Base-by-base conservation (phyloP, 2,329 filamentous ascomycete genomes). In the Ceratocystiopsis minuta region DNA sequence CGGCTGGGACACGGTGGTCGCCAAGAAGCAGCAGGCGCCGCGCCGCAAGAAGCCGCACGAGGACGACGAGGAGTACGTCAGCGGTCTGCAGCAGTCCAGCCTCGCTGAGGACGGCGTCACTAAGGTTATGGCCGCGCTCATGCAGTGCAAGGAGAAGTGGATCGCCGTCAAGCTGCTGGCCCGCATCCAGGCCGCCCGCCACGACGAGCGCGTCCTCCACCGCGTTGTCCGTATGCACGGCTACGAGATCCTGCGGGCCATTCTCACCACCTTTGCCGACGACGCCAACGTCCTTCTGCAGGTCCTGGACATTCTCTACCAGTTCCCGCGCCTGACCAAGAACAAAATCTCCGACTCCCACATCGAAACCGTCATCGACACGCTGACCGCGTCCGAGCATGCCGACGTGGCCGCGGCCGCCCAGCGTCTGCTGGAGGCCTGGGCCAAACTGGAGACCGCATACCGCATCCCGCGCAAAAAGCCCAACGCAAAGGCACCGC, bases 61-160 rank as follows among this genome's bases (percentile, higher is more conserved):
- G 55, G 85, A 93, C 48, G 88, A 95, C 52, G 86, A 94, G 55
- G 88, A 95, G 54, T 96, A 96, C 55, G 80, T 95, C 58, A 90
- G 86, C 60, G 87, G 84, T 57, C 70, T 92, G 46, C 75, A 88
- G 57, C 78, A 82, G 40, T 82, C 78, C 54, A 76, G 72, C 38
- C 70, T 95, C 45, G 78, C 85, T 49, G 83, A 90, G 53, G 75
- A 80, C 45, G 84, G 81, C 48, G 85, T 92, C 46, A 84, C 80
- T 53, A 93, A 92, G 61, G 85, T 95, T 59, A 94, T 95, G 85
- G 87, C 88, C 18, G 80, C 86, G 0, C 74, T 98, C 45, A 87
- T 94, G 76, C 88, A 95, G 59, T 94, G 85, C 68, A 93, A 94
- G 61, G 90, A 98, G 67, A 95, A 95, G 61, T 98, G 90, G 90